Conservation (phyloP, 2,329 filamentous ascomycete genomes). For the Daldinia eschscholtzii region DNA sequence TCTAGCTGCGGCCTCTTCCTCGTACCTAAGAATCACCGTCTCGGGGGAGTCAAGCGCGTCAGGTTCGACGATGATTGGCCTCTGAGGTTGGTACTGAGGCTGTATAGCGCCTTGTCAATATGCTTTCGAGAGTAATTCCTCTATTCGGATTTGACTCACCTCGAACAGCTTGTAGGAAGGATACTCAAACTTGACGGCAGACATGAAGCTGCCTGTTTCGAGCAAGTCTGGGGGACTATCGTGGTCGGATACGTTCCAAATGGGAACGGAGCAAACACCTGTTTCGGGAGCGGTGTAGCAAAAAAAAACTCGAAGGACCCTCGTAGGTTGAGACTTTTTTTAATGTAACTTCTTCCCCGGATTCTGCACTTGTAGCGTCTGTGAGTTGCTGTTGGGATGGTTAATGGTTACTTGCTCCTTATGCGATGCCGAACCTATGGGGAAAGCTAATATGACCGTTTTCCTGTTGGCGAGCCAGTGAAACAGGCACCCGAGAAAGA, state of each 20-base stretch:
- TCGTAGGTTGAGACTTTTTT: conserved; percentile 37
- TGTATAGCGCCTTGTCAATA: conserved; percentile 50
- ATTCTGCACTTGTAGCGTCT: conserved; percentile 8
- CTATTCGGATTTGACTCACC: conserved; percentile 60
- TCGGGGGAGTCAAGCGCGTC: conserved; percentile 70
- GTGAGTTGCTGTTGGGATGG: conserved; percentile 30
- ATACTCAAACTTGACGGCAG: conserved; percentile 68
- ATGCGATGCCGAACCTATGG: conserved; percentile 46
- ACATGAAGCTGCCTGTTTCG: conserved; percentile 65
- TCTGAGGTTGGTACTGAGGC: conserved; percentile 67
- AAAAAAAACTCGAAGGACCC: conserved; percentile 38
- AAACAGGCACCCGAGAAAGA: conserved; percentile 47
- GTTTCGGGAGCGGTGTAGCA: conserved; percentile 55
- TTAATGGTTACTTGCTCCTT: conserved; percentile 44
- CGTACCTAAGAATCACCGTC: conserved; percentile 68
- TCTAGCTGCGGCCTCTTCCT: conserved; percentile 66
- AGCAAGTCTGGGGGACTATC: conserved; percentile 41
- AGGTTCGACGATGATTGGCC: conserved; percentile 68
- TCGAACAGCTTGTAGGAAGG: conserved; percentile 70
- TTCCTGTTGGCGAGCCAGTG: conserved; percentile 44
- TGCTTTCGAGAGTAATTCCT: conserved; percentile 10
- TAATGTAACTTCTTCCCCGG: conserved; percentile 11
- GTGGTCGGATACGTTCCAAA: conserved; percentile 52
- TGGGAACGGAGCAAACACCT: conserved; percentile 52
- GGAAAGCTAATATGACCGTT: conserved; percentile 41